Conservation (phyloP, 352 stramenopile genomes). For the Phytopythium delawarense region DNA sequence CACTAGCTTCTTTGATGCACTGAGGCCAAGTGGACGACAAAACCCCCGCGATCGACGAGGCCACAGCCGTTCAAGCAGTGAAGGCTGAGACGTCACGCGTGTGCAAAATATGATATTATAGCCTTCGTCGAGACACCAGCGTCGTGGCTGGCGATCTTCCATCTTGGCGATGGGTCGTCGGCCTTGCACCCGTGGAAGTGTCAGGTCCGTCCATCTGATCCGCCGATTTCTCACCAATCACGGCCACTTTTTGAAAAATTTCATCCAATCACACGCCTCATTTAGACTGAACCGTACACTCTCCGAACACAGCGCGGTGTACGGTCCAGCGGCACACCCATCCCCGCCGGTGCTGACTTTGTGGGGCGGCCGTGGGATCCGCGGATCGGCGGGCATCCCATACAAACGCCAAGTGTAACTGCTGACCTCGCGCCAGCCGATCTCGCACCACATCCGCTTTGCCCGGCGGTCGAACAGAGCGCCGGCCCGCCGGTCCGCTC, state of each 20-base stretch:
- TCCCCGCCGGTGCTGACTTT: conserved; percentile 1
- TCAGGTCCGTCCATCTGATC: not conserved
- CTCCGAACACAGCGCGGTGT: conserved; percentile 8
- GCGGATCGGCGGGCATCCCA: not conserved
- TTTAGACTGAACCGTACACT: not conserved
- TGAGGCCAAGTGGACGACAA: not conserved
- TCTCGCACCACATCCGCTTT: conserved; percentile 2
- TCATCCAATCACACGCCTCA: not conserved
- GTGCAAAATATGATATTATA: too few species aligned
- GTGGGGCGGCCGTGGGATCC: conserved; percentile 4
- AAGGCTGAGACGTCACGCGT: not conserved
- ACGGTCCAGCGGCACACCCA: conserved; percentile 3
- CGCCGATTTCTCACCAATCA: not conserved
- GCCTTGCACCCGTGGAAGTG: not conserved
- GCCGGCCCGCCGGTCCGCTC: not conserved
- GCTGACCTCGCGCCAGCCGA: too few species aligned
- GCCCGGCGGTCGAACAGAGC: conserved; percentile 2
- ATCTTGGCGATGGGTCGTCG: not conserved
- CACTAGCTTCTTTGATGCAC: too few species aligned
- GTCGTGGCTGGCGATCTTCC: not conserved
- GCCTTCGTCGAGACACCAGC: not conserved
- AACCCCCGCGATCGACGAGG: not conserved
- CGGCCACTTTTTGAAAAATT: too few species aligned
- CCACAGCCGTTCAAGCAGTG: too few species aligned
- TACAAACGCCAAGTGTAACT: not conserved